Conservation (phyloP, 75 land plant genomes). For the Cunninghamia lanceolata region DNA sequence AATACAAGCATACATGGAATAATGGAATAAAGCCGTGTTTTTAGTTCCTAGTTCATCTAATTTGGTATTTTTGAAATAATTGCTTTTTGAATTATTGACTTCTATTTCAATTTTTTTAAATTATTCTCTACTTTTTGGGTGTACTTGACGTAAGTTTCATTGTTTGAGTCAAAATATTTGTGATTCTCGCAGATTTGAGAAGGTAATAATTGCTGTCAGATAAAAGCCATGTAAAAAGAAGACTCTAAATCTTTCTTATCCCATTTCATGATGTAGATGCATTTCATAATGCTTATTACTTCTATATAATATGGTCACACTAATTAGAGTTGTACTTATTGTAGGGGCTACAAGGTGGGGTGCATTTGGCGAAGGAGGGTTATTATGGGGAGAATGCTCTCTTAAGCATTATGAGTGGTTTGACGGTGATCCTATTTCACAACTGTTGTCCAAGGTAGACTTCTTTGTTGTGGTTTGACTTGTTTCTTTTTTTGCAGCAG, state of each 20-base stretch:
- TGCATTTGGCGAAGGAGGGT: constrained; percentile 86
- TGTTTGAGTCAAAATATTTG: neutral
- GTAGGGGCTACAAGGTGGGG: constrained; percentile 80
- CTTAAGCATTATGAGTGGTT: constrained; percentile 83
- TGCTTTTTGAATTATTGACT: neutral
- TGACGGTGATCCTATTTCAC: constrained; percentile 57
- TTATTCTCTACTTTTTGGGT: neutral
- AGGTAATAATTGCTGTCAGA: neutral
- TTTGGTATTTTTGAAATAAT: neutral
- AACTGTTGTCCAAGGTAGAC: constrained; percentile 60
- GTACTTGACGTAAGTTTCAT: neutral
- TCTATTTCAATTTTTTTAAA: neutral
- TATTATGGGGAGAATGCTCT: constrained; percentile 84
- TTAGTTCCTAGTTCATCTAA: no score
- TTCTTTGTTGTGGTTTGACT: neutral
- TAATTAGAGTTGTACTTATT: neutral
- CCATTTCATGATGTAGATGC: neutral
- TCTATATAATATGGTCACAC: neutral
- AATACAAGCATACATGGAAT: no score
- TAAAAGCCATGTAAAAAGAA: neutral
- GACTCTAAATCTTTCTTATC: neutral
- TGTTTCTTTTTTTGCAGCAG: neutral
- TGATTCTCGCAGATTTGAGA: neutral
- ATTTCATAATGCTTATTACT: neutral
- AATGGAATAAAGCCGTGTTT: no score